Percentiles rank a stretch among this genome's conserved stretches.
Evolutionary conservation across 768 basidiomycete species (phyloP).

Genomic region (Russula emetica): DNA sequence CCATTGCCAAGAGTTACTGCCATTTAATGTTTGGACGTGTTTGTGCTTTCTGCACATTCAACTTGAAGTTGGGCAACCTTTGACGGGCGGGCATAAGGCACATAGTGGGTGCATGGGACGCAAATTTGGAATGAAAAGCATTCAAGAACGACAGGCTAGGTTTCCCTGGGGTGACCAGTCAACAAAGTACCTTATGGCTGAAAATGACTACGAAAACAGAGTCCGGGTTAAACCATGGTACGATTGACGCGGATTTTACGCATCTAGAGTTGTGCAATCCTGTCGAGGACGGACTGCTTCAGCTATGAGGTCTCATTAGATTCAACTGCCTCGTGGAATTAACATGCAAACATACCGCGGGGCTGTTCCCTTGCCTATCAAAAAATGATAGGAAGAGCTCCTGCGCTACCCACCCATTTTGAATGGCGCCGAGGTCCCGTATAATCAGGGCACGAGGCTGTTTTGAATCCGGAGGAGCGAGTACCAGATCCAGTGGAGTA

Average conservation of each 20-base stretch:
- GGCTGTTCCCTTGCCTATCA: conserved; percentile 64
- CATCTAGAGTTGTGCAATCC: conserved; percentile 20
- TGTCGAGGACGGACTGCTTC: conserved; percentile 47
- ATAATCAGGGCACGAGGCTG: conserved; percentile 56
- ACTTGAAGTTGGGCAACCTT: neutral
- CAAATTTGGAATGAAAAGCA: neutral
- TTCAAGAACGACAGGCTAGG: no score
- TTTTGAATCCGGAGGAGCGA: conserved; percentile 49
- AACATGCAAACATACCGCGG: conserved; percentile 48
- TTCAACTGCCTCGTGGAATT: neutral
- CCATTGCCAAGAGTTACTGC: no score
- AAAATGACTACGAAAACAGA: neutral
- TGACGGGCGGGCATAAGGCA: neutral
- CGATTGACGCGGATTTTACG: neutral
- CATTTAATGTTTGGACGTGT: no score
- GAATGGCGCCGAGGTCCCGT: conserved; percentile 67
- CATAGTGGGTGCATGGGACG: neutral
- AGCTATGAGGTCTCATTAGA: conserved; percentile 37
- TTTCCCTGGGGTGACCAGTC: neutral
- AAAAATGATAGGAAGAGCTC: conserved; percentile 75
- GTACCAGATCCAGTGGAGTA: conserved; percentile 61
- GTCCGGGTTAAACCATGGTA: neutral
- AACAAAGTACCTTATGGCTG: neutral
- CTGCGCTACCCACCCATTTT: conserved; percentile 69
- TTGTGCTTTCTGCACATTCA: no score